Conservation (phyloP, 257 asterid species). For the Oldenlandia corymbosa region DNA sequence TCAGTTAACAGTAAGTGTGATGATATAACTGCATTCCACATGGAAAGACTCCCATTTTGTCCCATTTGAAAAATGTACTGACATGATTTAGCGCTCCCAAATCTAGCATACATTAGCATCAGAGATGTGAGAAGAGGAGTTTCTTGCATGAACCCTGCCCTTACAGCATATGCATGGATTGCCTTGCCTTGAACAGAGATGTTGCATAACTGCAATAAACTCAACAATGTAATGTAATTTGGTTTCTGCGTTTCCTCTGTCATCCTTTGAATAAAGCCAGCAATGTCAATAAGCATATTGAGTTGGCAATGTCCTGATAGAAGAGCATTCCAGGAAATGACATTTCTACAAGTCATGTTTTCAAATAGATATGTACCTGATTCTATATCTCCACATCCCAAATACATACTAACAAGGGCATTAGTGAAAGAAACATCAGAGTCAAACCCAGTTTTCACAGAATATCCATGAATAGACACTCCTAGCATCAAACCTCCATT, state of each 20-base stretch:
- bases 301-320: constrained; percentile 44
- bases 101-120: constrained; percentile 53
- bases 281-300: constrained; percentile 24
- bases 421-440: constrained; percentile 42
- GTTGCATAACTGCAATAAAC: constrained; percentile 40
- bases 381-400: constrained; percentile 38
- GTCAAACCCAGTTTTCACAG: constrained; percentile 31
- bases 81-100: constrained; percentile 27
- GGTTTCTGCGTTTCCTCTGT: constrained; percentile 33
- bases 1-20: constrained; percentile 30
- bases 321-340: constrained; percentile 66
- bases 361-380: constrained; percentile 35
- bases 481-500: constrained; percentile 29
- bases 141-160: constrained; percentile 29
- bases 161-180: constrained; percentile 39
- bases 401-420: constrained; percentile 60
- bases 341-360: constrained; percentile 33
- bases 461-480: constrained; percentile 38
- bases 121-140: constrained; percentile 55
- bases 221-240: constrained; percentile 47
- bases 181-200: constrained; percentile 40
- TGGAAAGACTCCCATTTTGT: constrained; percentile 39
- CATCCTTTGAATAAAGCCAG: constrained; percentile 37
- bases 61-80: constrained; percentile 34
- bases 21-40: constrained; percentile 58